Evolutionary conservation across 2,329 filamentous ascomycete species (phyloP).

Genomic region (Nigrospora sphaerica): DNA sequence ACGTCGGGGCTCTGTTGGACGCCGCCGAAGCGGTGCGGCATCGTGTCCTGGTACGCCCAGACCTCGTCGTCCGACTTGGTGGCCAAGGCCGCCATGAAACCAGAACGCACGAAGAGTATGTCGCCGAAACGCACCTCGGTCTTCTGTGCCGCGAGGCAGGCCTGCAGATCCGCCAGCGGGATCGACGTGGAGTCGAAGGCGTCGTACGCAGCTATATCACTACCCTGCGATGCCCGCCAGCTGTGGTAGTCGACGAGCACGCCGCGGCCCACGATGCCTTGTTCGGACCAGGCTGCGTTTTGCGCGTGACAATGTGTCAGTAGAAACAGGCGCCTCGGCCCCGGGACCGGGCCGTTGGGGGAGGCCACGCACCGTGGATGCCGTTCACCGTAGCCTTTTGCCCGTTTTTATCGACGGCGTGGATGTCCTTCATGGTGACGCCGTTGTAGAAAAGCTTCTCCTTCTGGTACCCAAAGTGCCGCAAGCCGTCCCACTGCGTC

Average conservation of each 20-base stretch:
- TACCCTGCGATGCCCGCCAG: constrained; percentile 24
- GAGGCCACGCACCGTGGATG: constrained; percentile 10
- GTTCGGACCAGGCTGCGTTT: neutral
- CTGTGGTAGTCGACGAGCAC: neutral
- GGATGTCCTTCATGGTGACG: constrained; percentile 31
- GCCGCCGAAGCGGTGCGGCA: constrained; percentile 37
- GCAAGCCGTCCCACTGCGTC: constrained; percentile 10
- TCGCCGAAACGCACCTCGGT: constrained; percentile 44
- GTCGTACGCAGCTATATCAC: constrained; percentile 9
- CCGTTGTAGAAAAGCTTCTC: constrained; percentile 7
- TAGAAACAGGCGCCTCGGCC: no score
- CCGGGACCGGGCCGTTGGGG: no score
- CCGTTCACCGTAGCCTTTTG: constrained; percentile 8
- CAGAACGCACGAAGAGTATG: constrained; percentile 40
- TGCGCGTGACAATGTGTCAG: neutral
- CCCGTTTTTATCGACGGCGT: constrained; percentile 20
- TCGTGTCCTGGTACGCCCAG: constrained; percentile 23
- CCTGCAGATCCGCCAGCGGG: constrained; percentile 31
- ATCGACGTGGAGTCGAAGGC: constrained; percentile 23
- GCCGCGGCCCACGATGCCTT: constrained; percentile 1
- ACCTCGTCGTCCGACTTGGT: constrained; percentile 28
- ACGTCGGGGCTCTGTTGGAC: constrained; percentile 37
- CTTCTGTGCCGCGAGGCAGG: constrained; percentile 35
- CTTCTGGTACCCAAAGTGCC: neutral
- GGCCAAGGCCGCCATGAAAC: constrained; percentile 9